These are phyloP conservation scores for Stellera chamaejasme DNA, from an alignment of 345 rosid species.

Conservation along the genomic window DNA sequence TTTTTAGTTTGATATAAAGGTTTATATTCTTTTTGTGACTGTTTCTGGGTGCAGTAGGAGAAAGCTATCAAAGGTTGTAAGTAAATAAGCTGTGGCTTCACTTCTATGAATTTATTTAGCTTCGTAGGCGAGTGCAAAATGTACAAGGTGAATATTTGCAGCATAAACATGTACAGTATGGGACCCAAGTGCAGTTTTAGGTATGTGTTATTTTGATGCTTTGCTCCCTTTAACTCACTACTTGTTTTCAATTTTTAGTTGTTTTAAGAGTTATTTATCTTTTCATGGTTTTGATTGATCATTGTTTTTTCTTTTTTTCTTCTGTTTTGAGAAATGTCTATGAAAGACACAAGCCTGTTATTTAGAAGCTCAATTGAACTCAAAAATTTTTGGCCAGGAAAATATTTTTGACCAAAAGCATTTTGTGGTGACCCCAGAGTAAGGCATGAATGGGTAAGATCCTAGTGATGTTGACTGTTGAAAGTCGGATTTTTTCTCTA, in stretches of 20 bases:
- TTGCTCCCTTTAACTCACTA: neutral
- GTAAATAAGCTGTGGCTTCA: conserved; percentile 21
- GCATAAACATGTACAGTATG: conserved; percentile 26
- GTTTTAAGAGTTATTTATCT: neutral
- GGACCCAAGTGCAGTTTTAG: conserved; percentile 17
- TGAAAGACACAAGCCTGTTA: neutral
- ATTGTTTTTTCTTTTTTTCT: too few species aligned
- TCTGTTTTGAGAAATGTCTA: too few species aligned
- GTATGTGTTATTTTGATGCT: conserved; percentile 13
- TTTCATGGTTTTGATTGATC: neutral
- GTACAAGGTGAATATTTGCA: neutral
- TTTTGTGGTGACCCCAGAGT: too few species aligned
- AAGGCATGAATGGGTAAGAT: too few species aligned
- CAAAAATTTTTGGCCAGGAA: too few species aligned
- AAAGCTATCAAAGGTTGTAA: conserved; percentile 18
- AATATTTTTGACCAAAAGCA: too few species aligned
- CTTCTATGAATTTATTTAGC: conserved; percentile 13
- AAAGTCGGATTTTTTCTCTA: too few species aligned
- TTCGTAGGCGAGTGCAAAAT: conserved; percentile 10
- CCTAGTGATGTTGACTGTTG: too few species aligned
- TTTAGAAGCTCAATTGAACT: too few species aligned
- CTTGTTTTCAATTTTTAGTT: neutral
- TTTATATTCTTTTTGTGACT: conserved; percentile 10
- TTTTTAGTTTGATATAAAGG: neutral
- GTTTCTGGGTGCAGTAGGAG: conserved; percentile 18